Conservation (phyloP, 345 rosid genomes). For the Luvunga scandens region DNA sequence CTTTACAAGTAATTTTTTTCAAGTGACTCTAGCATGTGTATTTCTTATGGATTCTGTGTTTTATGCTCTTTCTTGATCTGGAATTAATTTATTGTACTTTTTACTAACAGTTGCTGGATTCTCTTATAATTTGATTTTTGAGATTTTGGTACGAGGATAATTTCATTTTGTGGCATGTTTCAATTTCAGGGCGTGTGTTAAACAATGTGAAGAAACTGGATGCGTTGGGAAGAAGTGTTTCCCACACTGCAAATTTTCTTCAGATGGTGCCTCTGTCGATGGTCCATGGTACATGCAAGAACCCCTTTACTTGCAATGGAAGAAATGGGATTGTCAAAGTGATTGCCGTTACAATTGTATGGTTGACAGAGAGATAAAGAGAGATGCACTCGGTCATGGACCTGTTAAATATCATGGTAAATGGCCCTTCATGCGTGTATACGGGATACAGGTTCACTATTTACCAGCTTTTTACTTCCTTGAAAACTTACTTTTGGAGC, state of each 20-base stretch:
- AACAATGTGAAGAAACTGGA: constrained; percentile 60
- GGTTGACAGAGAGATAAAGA: constrained; percentile 60
- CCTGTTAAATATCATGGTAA: constrained; percentile 82
- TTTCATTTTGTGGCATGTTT: background rate
- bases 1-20: background rate
- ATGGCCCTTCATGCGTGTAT: constrained; percentile 77
- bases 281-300: constrained; percentile 73
- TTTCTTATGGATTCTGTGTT: background rate
- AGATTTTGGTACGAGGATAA: background rate
- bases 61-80: background rate
- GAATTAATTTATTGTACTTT: background rate
- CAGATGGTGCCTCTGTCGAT: constrained; percentile 33
- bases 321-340: constrained; percentile 66
- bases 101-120: background rate
- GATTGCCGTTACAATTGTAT: constrained; percentile 77
- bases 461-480: constrained; percentile 1
- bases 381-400: constrained; percentile 37
- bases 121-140: background rate
- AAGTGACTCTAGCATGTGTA: background rate
- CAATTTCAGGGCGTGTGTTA: constrained; percentile 48
- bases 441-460: constrained; percentile 60
- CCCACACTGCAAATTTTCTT: constrained; percentile 60
- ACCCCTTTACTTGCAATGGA: constrained; percentile 63
- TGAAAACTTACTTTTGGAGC: background rate
- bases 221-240: constrained; percentile 62